Evolutionary conservation across 129 eudicot genomes (phyloP).

Genomic region (Flaveria robusta): DNA sequence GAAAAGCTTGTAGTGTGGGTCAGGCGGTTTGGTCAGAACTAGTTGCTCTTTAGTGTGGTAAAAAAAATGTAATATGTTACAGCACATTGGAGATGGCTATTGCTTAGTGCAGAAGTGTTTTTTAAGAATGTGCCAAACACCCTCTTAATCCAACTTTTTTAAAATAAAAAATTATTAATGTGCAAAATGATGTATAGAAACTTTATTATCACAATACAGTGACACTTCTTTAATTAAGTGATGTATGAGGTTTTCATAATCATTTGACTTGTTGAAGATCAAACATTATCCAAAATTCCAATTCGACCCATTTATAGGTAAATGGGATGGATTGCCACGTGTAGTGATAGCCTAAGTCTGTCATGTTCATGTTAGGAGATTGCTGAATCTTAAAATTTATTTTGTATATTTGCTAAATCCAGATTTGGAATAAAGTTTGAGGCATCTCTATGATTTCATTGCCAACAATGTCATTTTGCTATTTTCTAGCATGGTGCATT

Average conservation of each 20-base stretch:
- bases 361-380: not conserved
- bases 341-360: not conserved
- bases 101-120: no score
- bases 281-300: not conserved
- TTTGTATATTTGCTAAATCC: not conserved
- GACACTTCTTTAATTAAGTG: no score
- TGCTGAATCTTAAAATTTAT: not conserved
- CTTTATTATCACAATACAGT: no score
- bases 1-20: not conserved
- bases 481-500: no score
- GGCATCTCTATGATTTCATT: no score
- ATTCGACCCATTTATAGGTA: not conserved
- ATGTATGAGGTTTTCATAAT: no score
- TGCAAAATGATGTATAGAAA: not conserved
- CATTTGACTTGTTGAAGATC: not conserved
- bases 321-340: not conserved
- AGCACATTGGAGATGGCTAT: not conserved
- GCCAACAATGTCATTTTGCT: not conserved
- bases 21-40: not conserved
- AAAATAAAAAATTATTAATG: not conserved
- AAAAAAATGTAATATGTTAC: not conserved
- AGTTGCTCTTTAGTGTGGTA: not conserved
- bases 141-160: not conserved
- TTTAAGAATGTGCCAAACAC: not conserved
- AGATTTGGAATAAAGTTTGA: no score